Base-by-base conservation (phyloP, 2,329 filamentous ascomycete genomes). In the Penicillium sp. region DNA sequence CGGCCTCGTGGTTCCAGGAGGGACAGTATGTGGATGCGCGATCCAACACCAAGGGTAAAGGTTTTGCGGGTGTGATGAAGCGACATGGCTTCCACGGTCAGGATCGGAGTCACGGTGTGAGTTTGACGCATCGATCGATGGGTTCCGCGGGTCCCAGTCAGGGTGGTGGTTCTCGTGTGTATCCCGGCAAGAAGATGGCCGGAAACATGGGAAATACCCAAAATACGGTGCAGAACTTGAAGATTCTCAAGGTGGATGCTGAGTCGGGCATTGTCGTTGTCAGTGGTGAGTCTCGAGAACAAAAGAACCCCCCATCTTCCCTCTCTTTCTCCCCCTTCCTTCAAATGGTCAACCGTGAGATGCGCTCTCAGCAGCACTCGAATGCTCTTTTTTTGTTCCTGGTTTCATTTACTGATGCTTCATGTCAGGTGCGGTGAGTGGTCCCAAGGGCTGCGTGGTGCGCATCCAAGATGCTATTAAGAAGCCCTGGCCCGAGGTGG, bases 21-120 rank as follows among this genome's bases (percentile, higher is more conserved):
- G 93, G 93, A 13, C 90, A 96, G 73, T 94, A 83, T 70, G 86
- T 98, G 51, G 93, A 98, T 73, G 84, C 89, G 46, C 80, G 84
- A 62, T 85, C 83, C 42, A 82, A 86, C 64, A 85, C 83, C 59
- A 82, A 88, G 66, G 93, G 93, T 45, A 91, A 89, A 81, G 93
- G 93, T 6, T 98, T 96, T 68, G 88, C 86, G 8, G 93, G 93
- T 79, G 93, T 88, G 58, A 98, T 98, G 93, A 98, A 98, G 82
- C 80, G 88, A 59, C 88, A 91, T 74, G 90, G 90, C 32, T 97
- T 93, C 71, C 70, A 76, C 28, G 93, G 93, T 61, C 93, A 98
- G 75, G 86, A 84, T 59, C 88, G 89, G 48, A 90, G 85, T 60
- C 93, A 98, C 80, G 93, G 93, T 79, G 91, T 94, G 73, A 96